Base-by-base conservation (phyloP, 768 basidiomycete species). In the Guyanaporus albipodus region DNA sequence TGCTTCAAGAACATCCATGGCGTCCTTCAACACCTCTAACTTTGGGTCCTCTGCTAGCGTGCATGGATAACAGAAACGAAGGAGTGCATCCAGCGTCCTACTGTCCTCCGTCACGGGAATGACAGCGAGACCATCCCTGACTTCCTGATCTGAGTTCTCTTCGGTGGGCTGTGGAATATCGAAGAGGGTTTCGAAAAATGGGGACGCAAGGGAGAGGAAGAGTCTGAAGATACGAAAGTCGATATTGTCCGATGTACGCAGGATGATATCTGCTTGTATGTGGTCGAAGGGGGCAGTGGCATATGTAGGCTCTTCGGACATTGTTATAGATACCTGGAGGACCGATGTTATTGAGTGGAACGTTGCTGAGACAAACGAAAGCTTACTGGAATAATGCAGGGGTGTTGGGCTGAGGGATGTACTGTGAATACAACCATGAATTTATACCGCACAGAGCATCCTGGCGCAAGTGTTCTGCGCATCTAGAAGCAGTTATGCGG, bases 171-270 rank as follows among this genome's bases (percentile, higher is more conserved):
- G 62, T 2, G 64, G 62, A 7, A 66, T 44, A n/a, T 49, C 31
- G 38, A 71, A 66, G 42, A 72, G 58, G 19, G 54, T 48, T 22
- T 60, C 52, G 48, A 70, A 73, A 48, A 67, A 57, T 0, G 66
- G 57, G 10, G 70, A 71, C 0, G 68, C 57, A 15, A 68, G 57
- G 11, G n/a, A n/a, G n/a, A n/a, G n/a, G n/a, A n/a, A n/a, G n/a
- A n/a, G n/a, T n/a, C n/a, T n/a, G n/a, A n/a, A n/a, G n/a, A n/a
- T n/a, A n/a, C n/a, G n/a, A n/a, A n/a, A n/a, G n/a, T n/a, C n/a
- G n/a, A n/a, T n/a, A 59, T 54, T 50, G 50, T 66, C 63, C 4
- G 54, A 57, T 15, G 61, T 58, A 7, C 53, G 63, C 9, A 66
- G 27, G 22, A 64, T 55, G 28, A 66, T 22, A 23, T 63, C 54